Evolutionary conservation across 192 early-diverging fungal genomes (phyloP), one percentile per base, ranked within the genome.

Genomic region (Backusella macrospora): DNA sequence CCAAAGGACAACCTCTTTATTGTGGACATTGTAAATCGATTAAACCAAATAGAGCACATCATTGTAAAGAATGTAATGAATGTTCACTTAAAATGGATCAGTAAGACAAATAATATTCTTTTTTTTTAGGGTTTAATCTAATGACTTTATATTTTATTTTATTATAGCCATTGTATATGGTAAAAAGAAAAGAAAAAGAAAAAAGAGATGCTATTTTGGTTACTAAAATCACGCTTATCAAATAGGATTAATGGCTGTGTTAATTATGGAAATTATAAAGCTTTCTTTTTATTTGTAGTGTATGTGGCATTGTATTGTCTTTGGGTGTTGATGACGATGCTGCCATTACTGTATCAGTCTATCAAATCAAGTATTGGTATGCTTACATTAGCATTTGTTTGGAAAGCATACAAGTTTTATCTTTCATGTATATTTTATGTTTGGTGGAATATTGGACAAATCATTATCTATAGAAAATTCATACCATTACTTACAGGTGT

Each of bases 61-160:
- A 86, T 46, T 86, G 85, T 62, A 80, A 80, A 38, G 84, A 82
- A 14, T 86, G 85, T 68, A 78, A 83, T n/a, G 69, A 72, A 65
- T 87, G 86, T 62, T 77, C 82, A 0, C 55, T 85, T 15, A 85
- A 81, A 68, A 87, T 87, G 86, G 86, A 87, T 66, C 86, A 87
- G 86, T 87, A 84, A 40, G 84, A 80, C 9, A n/a, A 14, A 21
- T 14, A 29, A 37, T 34, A 5, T 1, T 21, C 26, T 37, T 38
- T 18, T 62, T 5, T 37, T 42, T 26, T 55, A 37, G 9, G 5
- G 13, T 10, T 42, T 4, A 62, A 21, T 52, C 42, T 63, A 42
- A n/a, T n/a, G n/a, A n/a, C n/a, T n/a, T n/a, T n/a, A n/a, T n/a
- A n/a, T n/a, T n/a, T n/a, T n/a, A 62, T 38, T 44, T 42, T 37